Base-by-base conservation (phyloP, 1,284 basidiomycete species). In the Pseudozyma hubeiensis region DNA sequence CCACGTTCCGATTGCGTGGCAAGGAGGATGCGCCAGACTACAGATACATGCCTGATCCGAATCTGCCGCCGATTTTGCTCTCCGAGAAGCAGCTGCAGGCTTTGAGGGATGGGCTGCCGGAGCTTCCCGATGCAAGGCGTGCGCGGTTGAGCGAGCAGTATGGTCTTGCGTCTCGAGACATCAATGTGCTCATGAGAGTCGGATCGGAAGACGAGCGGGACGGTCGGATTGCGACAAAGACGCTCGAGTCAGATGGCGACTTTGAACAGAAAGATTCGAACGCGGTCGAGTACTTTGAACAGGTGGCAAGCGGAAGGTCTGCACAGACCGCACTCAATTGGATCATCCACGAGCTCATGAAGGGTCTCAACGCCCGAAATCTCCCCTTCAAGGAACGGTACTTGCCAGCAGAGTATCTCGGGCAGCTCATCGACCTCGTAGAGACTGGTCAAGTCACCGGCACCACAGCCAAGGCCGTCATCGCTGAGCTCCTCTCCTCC, bases 1-100 rank as follows among this genome's bases (percentile, higher is more conserved):
- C 91, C 80, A 99, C 97, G 0, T 95, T 90, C 85, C 87, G 87
- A 19, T 85, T 98, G 62, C 89, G 97, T 44, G 90, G 89, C 48
- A 99, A 99, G 85, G 96, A 97, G 81, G 92, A 94, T 78, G 91
- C 93, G 0, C 92, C 92, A 5, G 96, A 99, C 83, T 99, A 99
- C 84, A 89, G 96, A 7, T 99, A 97, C 86, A 95, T 99, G 93
- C 97, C 97, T 0, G 97, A 99, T 83, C 91, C 93, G 0, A 98
- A 99, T 81, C 86, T 99, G 0, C 93, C 93, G 0, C 89, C 91
- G 0, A 49, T 84, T 7, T 84, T 95, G 5, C 84, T 97, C n/a
- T 63, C 77, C 6, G 39, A 72, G 17, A 73, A 78, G 84, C 43
- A 90, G 90, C 86, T 96, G 14, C 84, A 88, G 0, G 75, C 79